These are phyloP conservation scores for Nannochloropsis gaditana DNA, from an alignment of 108 stramenopile species.

Conservation along the genomic window DNA sequence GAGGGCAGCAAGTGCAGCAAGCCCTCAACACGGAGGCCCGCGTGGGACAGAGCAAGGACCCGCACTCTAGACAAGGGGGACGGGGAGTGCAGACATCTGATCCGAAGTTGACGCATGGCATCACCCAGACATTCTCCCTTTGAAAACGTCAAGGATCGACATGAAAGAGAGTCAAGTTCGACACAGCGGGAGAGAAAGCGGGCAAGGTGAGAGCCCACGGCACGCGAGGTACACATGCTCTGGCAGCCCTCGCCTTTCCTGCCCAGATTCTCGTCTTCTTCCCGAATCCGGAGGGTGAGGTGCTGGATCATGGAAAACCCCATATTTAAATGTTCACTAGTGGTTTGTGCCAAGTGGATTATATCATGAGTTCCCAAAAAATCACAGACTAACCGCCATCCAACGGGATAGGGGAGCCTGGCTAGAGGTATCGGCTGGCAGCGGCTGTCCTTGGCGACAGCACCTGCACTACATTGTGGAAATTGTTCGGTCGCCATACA, in stretches of 20 bases:
- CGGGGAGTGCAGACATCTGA: not conserved
- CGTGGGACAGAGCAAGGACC: not conserved
- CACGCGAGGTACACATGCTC: not conserved
- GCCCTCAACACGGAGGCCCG: not conserved
- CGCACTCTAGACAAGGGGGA: not conserved
- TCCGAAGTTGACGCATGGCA: not conserved
- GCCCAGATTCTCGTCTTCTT: not conserved
- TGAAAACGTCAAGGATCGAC: not conserved
- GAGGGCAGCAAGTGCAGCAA: not conserved
- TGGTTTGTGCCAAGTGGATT: not conserved
- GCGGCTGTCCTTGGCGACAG: not conserved
- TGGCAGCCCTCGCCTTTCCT: not conserved
- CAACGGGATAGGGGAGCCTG: not conserved
- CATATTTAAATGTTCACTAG: not conserved
- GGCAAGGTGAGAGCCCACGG: not conserved
- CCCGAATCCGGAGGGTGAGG: not conserved
- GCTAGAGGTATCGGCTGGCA: not conserved
- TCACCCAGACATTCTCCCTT: not conserved
- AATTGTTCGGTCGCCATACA: too few relatives aligned
- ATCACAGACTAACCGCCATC: not conserved
- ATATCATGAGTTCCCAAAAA: not conserved
- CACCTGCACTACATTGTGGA: not conserved
- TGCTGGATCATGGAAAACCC: conserved; percentile 5
- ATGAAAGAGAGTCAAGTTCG: not conserved
- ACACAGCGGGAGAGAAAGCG: not conserved